phyloP scores from a whole-genome alignment of 805 yeast species.

The Zygosaccharomyces bisporus region DNA sequence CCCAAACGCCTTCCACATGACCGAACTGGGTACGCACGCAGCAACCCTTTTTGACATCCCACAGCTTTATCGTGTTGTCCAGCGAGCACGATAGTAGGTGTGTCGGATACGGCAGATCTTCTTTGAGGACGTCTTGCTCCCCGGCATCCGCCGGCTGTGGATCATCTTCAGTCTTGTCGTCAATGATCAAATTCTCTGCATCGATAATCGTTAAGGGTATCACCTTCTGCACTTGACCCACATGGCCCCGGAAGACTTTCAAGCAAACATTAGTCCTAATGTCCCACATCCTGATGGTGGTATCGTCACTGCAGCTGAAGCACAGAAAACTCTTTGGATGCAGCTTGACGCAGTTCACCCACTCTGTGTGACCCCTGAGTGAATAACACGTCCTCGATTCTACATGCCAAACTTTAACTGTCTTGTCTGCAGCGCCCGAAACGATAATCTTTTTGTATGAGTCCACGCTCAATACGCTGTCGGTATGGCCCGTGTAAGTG shows the following conservation, averaged over 20 bases:
- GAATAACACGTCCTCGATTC: constrained; percentile 90
- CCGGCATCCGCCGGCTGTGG: constrained; percentile 16
- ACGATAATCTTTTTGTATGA: constrained; percentile 77
- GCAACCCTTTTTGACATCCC: constrained; percentile 85
- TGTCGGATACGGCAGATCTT: constrained; percentile 54
- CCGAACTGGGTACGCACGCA: constrained; percentile 95
- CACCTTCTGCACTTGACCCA: constrained; percentile 91
- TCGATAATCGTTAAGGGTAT: constrained; percentile 78
- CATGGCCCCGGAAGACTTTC: constrained; percentile 78
- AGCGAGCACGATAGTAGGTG: constrained; percentile 82
- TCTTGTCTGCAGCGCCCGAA: constrained; percentile 85
- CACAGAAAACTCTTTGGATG: constrained; percentile 75
- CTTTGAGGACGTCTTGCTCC: constrained; percentile 23
- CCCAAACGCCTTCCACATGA: constrained; percentile 98
- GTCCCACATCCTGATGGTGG: constrained; percentile 95
- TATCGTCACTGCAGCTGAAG: constrained; percentile 87
- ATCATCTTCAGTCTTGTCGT: constrained; percentile 29
- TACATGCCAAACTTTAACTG: constrained; percentile 95
- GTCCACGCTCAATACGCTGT: constrained; percentile 80
- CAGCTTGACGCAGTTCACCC: constrained; percentile 87
- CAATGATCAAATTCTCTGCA: constrained; percentile 47
- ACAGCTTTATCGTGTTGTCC: constrained; percentile 87
- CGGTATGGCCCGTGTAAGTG: constrained; percentile 89
- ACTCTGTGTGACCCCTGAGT: constrained; percentile 85
- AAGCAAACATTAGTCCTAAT: constrained; percentile 73